Conservation (phyloP, 257 asterid species). For the Nicotiana tomentosiformis region DNA sequence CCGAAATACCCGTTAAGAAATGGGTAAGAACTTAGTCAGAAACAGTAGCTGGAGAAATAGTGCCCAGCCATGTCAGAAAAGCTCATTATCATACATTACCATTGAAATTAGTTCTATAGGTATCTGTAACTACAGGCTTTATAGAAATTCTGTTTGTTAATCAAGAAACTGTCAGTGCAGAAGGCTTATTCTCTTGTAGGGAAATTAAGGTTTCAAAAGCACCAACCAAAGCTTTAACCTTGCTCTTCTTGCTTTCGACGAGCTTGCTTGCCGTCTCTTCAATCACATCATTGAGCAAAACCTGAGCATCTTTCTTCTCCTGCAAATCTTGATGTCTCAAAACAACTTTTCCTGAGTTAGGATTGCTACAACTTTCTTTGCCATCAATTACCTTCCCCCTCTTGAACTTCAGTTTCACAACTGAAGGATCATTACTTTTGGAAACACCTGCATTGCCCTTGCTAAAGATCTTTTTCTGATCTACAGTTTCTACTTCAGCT, state of each 20-base stretch:
- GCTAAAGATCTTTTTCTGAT: not conserved
- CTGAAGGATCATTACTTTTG: not conserved
- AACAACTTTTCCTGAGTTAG: slow-evolving; percentile 15
- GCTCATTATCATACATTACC: not conserved
- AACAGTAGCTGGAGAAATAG: not conserved
- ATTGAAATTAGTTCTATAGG: not conserved
- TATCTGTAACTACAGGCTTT: not conserved
- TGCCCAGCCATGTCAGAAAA: not conserved
- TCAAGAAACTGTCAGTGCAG: not conserved
- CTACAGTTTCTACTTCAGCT: not conserved
- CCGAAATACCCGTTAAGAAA: not conserved
- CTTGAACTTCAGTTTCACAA: not conserved
- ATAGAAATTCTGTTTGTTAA: not conserved
- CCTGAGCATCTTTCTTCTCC: slow-evolving; percentile 33
- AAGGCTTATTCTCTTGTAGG: slow-evolving; percentile 34
- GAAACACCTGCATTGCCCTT: not conserved
- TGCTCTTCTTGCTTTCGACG: slow-evolving; percentile 48
- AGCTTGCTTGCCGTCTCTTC: slow-evolving; percentile 36
- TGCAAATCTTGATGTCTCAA: slow-evolving; percentile 37
- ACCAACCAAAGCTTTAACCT: slow-evolving; percentile 43
- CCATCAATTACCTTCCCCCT: not conserved
- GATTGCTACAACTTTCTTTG: not conserved
- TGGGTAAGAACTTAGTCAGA: not conserved
- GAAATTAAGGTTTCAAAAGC: slow-evolving; percentile 33
- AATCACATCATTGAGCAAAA: slow-evolving; percentile 21